Evolutionary conservation across 495 filamentous ascomycete genomes (phyloP).

Genomic region (Saxophila tyrrhenica): DNA sequence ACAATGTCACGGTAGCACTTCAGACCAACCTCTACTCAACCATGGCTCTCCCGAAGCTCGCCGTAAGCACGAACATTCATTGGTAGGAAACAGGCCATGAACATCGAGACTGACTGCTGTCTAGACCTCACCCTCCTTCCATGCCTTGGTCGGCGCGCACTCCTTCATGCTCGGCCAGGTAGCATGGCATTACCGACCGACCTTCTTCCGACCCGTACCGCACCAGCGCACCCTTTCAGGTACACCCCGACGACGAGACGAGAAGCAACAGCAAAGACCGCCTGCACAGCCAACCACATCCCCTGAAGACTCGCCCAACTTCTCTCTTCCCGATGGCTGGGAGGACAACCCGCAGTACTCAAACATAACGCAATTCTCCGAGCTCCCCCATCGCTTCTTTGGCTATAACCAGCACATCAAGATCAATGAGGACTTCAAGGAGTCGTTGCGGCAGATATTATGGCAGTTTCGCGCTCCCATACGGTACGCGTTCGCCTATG

Average conservation of each 20-base stretch:
- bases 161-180: conserved; percentile 22
- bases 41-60: conserved; percentile 15
- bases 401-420: conserved; percentile 92
- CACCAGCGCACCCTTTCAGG: neutral
- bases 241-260: neutral
- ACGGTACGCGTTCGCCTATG: conserved; percentile 92
- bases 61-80: conserved; percentile 5
- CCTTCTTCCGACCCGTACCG: neutral
- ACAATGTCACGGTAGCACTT: neutral
- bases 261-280: conserved; percentile 4
- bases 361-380: conserved; percentile 66
- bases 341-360: conserved; percentile 62
- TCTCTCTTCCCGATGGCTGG: conserved; percentile 47
- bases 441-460: conserved; percentile 72
- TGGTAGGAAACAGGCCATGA: neutral
- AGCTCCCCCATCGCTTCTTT: conserved; percentile 78
- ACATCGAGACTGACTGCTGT: neutral
- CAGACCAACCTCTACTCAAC: neutral
- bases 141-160: conserved; percentile 21
- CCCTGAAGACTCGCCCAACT: conserved; percentile 10
- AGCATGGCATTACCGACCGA: conserved; percentile 22
- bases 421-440: conserved; percentile 89
- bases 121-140: conserved; percentile 18
- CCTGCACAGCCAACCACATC: neutral
- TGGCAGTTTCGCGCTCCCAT: conserved; percentile 93